These are phyloP conservation scores for Zangia roseola DNA, from an alignment of 768 basidiomycete species.

Conservation along the genomic window DNA sequence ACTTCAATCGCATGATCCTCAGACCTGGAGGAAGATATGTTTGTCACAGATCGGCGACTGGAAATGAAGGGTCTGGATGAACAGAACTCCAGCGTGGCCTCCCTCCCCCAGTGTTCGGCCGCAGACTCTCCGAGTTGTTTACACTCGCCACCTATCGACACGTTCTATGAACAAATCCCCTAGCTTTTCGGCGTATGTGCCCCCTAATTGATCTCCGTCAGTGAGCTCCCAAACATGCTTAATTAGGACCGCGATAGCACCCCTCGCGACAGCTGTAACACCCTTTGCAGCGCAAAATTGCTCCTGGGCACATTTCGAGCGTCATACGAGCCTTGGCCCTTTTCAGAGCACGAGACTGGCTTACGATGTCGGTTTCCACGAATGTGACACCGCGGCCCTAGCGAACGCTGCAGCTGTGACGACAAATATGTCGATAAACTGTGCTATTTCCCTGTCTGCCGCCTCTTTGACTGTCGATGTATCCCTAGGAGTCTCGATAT, in stretches of 20 bases:
- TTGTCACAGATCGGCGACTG: background rate
- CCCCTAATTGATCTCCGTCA: background rate
- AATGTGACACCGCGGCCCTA: conserved; percentile 15
- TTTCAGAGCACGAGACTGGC: conserved; percentile 13
- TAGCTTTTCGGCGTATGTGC: conserved; percentile 14
- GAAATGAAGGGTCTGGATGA: background rate
- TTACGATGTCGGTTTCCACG: conserved; percentile 5
- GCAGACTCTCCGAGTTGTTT: background rate
- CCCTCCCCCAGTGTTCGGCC: background rate
- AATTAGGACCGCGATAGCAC: conserved; percentile 7
- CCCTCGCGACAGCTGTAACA: conserved; percentile 13
- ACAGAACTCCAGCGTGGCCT: background rate
- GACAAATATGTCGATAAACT: background rate
- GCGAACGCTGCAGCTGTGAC: conserved; percentile 19
- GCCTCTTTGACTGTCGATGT: background rate
- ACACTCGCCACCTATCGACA: background rate
- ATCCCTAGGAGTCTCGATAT: conserved; percentile 2
- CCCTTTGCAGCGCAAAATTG: conserved; percentile 15
- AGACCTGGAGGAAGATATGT: background rate
- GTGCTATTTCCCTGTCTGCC: background rate
- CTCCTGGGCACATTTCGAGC: background rate
- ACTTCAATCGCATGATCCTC: background rate
- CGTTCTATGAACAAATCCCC: conserved; percentile 4
- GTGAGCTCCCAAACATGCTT: background rate
- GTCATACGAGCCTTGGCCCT: background rate